phyloP scores from a whole-genome alignment of 495 filamentous ascomycete genomes.

The Daldinia decipiens region DNA sequence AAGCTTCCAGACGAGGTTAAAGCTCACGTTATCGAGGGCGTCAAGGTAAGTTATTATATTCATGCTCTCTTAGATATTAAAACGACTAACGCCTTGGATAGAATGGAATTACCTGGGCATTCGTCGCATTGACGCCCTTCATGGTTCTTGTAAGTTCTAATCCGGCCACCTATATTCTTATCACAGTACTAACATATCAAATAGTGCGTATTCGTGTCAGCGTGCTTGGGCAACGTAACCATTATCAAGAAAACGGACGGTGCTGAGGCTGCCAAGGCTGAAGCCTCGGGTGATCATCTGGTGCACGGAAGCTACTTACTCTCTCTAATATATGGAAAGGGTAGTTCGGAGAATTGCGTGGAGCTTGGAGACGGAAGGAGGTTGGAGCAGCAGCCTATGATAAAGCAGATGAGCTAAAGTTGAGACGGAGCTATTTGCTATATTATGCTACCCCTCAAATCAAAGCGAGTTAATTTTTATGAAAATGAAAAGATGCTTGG shows the following conservation, averaged over 20 bases:
- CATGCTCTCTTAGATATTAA: too few species aligned
- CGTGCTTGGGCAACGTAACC: conserved; percentile 65
- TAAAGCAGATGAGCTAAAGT: not conserved
- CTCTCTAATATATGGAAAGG: conserved; percentile 13
- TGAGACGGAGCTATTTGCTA: not conserved
- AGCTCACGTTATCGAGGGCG: conserved; percentile 43
- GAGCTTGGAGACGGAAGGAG: not conserved
- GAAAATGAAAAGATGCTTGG: not conserved
- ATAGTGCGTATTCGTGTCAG: conserved; percentile 52
- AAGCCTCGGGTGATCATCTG: conserved; percentile 11
- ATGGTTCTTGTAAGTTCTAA: conserved; percentile 54
- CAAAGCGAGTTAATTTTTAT: not conserved
- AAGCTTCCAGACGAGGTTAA: conserved; percentile 44
- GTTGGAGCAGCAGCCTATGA: not conserved
- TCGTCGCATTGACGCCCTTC: conserved; percentile 64
- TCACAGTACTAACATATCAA: conserved; percentile 13
- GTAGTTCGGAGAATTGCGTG: not conserved
- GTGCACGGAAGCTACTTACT: conserved; percentile 38
- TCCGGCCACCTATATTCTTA: not conserved
- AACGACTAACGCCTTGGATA: conserved; percentile 18
- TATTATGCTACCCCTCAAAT: not conserved
- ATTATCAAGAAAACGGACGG: conserved; percentile 46
- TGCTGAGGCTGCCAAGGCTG: not conserved
- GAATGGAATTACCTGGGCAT: conserved; percentile 65
- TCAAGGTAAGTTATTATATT: conserved; percentile 24